A percentile compares a stretch with the other conserved stretches of the same genome.
phyloP scores from a whole-genome alignment of 1,284 basidiomycete genomes.

The Mycena citricolor region DNA sequence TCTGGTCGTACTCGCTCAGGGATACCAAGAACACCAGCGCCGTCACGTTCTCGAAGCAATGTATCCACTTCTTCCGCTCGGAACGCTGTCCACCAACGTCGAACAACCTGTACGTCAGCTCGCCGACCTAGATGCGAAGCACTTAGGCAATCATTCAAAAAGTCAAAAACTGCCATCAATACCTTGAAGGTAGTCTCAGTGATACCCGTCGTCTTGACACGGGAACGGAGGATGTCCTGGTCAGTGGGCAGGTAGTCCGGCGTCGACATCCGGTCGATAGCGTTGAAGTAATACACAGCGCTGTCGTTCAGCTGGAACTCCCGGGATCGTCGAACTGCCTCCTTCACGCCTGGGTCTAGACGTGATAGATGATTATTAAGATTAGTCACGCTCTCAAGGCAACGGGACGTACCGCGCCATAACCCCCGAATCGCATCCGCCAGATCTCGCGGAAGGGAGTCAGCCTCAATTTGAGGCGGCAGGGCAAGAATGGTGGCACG shows the following conservation, averaged over 20 bases:
- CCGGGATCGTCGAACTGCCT: slow-evolving; percentile 82
- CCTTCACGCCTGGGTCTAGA: slow-evolving; percentile 79
- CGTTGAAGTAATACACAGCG: slow-evolving; percentile 94
- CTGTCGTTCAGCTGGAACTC: slow-evolving; percentile 98
- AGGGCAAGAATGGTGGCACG: slow-evolving; percentile 78
- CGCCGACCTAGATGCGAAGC: slow-evolving; percentile 59
- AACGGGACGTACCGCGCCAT: slow-evolving; percentile 53
- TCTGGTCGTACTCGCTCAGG: slow-evolving; percentile 93
- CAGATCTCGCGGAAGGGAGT: slow-evolving; percentile 76
- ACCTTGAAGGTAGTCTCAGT: slow-evolving; percentile 89
- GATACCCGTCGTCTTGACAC: slow-evolving; percentile 97
- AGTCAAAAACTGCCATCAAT: too few species aligned
- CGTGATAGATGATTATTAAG: too few species aligned
- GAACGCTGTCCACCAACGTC: slow-evolving; percentile 95
- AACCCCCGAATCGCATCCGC: slow-evolving; percentile 81
- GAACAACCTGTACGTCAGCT: slow-evolving; percentile 89
- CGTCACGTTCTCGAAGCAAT: slow-evolving; percentile 96
- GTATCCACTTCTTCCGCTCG: slow-evolving; percentile 95
- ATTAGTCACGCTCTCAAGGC: background rate
- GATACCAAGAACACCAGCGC: slow-evolving; percentile 93
- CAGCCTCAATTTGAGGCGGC: slow-evolving; percentile 84
- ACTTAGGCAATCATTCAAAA: too few species aligned
- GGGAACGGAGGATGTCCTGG: slow-evolving; percentile 91
- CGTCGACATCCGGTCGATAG: slow-evolving; percentile 81
- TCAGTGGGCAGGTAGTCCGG: slow-evolving; percentile 85